Base-by-base conservation (phyloP, 768 basidiomycete genomes). In the Pleurotus eryngii region DNA sequence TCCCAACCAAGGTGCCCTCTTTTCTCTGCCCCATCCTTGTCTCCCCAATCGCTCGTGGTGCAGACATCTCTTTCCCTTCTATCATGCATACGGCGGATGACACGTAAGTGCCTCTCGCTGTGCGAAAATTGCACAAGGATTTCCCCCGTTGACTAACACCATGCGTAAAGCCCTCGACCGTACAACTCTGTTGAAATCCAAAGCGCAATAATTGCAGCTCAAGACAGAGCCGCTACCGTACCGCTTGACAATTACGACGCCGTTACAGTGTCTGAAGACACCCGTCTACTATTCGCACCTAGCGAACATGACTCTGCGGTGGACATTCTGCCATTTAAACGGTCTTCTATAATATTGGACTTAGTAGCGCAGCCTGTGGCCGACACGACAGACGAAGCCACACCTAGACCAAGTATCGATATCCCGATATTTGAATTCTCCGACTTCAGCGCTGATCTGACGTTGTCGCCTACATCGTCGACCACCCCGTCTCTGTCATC, bases 151-250 rank as follows among this genome's bases (percentile, higher is more conserved):
- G 15, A n/a, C 4, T 15, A n/a, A 17, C 39, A 15, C 39, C 37
- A 15, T 48, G 22, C 3, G 15, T 14, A 42, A 24, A 54, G 51
- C 22, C 51, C 51, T 18, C 51, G 51, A 37, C 51, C 51, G 4
- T 54, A 54, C 39, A 54, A 42, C 15, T 54, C 51, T 15, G 51
- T 54, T 11, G 51, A 54, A 54, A 54, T 54, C 11, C 51, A 26
- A 20, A 54, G 35, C 39, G 51, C 51, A n/a, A 54, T 54, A n/a
- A 39, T 11, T 54, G 51, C 51, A 8, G 51, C 51, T 24, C 51
- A 42, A 54, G 51, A 54, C 20, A 42, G 42, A 42, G 51, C 51
- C 5, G 51, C 51, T 6, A 22, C n/a, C 18, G 15, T 54, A 11
- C 51, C 51, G 15, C 39, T 54, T 20, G 51, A 54, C 39, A 54